Evolutionary conservation across 352 stramenopile genomes (phyloP).

Genomic region (Globisporangium canariense): DNA sequence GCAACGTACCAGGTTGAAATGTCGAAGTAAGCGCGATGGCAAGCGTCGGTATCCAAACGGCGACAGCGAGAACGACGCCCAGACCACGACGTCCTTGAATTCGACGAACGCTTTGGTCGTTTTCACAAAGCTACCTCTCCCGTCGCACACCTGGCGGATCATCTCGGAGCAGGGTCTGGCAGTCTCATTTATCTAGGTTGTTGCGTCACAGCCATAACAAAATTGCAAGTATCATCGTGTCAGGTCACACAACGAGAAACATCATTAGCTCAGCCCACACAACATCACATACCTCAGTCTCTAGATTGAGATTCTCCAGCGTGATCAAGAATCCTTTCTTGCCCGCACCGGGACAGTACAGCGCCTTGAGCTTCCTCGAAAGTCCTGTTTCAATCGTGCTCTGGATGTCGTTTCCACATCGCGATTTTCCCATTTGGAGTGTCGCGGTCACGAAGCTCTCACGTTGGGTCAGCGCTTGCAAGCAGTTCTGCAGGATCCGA

Average conservation of each 20-base stretch:
- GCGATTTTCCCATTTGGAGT: slow-evolving; percentile 31
- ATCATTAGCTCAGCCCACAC: not conserved
- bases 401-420: slow-evolving; percentile 32
- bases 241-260: not conserved
- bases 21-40: slow-evolving; percentile 43
- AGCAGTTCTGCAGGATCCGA: slow-evolving; percentile 32
- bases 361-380: slow-evolving; percentile 48
- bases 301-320: slow-evolving; percentile 62
- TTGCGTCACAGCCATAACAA: not conserved
- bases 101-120: slow-evolving; percentile 55
- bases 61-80: slow-evolving; percentile 44
- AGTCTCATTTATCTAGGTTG: not conserved
- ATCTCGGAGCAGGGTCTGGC: slow-evolving; percentile 38
- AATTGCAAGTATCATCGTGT: not conserved
- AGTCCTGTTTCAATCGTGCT: slow-evolving; percentile 35
- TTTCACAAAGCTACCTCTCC: slow-evolving; percentile 46
- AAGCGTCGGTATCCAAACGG: slow-evolving; percentile 38
- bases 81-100: slow-evolving; percentile 48
- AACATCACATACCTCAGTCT: slow-evolving; percentile 32
- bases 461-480: slow-evolving; percentile 29
- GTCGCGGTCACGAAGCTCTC: slow-evolving; percentile 31
- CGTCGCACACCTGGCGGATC: slow-evolving; percentile 62
- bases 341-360: slow-evolving; percentile 49
- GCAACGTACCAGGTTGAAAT: slow-evolving; percentile 57
- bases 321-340: slow-evolving; percentile 40